These are phyloP conservation scores for Euphrasia arctica DNA, from an alignment of 305 asterid species.

Conservation along the genomic window DNA sequence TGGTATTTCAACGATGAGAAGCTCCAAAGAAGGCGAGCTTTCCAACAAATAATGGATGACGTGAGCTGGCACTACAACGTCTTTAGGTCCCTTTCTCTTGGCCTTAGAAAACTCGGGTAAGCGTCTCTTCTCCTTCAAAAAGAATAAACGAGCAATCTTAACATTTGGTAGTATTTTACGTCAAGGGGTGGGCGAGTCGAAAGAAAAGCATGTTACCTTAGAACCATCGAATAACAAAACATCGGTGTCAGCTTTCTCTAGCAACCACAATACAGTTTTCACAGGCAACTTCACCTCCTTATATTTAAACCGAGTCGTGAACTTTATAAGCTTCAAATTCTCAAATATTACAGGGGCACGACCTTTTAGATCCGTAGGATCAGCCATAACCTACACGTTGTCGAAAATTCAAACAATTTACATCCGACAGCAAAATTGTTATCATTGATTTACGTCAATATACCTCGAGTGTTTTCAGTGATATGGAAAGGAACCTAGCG, in stretches of 20 bases:
- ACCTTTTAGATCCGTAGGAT: constrained; percentile 28
- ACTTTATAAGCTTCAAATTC: constrained; percentile 46
- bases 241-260: constrained; percentile 25
- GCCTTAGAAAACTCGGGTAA: constrained; percentile 22
- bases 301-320: constrained; percentile 33
- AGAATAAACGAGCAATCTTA: too few relatives aligned
- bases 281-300: constrained; percentile 29
- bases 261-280: constrained; percentile 19
- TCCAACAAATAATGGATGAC: constrained; percentile 37
- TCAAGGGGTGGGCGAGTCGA: background rate
- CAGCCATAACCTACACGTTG: constrained; percentile 30
- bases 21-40: constrained; percentile 38
- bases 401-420: background rate
- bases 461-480: constrained; percentile 48
- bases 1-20: constrained; percentile 33
- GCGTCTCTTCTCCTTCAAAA: constrained; percentile 23
- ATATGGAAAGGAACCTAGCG: constrained; percentile 35
- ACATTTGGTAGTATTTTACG: too few relatives aligned
- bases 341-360: constrained; percentile 31
- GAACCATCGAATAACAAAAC: constrained; percentile 27
- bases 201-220: constrained; percentile 28
- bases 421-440: background rate
- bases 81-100: constrained; percentile 22
- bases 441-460: background rate
- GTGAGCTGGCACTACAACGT: constrained; percentile 29